Conservation (phyloP, 768 basidiomycete genomes). For the Suillus americanus region DNA sequence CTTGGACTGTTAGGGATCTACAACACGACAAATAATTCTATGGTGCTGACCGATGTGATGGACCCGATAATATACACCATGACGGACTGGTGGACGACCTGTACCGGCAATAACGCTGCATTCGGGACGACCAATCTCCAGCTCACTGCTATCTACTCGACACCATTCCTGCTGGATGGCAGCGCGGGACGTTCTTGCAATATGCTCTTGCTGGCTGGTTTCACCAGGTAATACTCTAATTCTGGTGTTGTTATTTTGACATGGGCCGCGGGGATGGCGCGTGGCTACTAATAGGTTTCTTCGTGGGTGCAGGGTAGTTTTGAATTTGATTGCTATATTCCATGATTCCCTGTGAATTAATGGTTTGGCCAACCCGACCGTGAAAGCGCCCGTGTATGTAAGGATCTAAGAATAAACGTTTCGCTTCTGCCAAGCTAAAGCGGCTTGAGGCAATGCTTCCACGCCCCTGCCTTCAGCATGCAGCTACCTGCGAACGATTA, state of each 20-base stretch:
- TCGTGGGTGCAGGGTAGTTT: not conserved
- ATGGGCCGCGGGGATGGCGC: conserved; percentile 20
- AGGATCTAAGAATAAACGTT: not conserved
- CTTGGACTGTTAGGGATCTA: conserved; percentile 44
- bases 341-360: not conserved
- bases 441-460: not conserved
- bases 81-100: conserved; percentile 67
- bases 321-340: not conserved
- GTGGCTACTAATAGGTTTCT: conserved; percentile 5
- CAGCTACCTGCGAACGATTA: not conserved
- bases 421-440: not conserved
- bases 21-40: not conserved
- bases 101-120: conserved; percentile 56
- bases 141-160: conserved; percentile 61
- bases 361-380: not conserved
- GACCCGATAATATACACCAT: conserved; percentile 62
- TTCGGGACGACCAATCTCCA: conserved; percentile 57
- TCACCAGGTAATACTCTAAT: conserved; percentile 32
- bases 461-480: not conserved
- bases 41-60: conserved; percentile 14
- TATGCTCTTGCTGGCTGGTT: conserved; percentile 51
- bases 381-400: not conserved
- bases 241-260: not conserved
- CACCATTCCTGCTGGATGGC: conserved; percentile 59
- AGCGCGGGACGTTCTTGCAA: conserved; percentile 59